These are phyloP conservation scores for Nakazawaea sp. DNA, from an alignment of 805 yeast species.

Conservation along the genomic window DNA sequence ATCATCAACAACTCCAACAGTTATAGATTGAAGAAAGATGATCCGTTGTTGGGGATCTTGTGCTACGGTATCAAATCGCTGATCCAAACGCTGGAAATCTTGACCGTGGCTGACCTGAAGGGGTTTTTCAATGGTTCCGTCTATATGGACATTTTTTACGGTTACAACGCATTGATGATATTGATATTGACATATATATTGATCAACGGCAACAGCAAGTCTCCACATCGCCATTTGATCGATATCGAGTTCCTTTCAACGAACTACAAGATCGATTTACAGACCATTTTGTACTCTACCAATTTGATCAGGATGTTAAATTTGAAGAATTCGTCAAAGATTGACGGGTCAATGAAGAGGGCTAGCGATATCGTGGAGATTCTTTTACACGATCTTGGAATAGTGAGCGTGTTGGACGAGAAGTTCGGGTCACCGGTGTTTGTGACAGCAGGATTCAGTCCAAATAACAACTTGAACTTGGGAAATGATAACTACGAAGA, in stretches of 20 bases:
- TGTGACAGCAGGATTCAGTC: slow-evolving; percentile 7
- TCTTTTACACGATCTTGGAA: slow-evolving; percentile 33
- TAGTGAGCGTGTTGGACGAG: slow-evolving; percentile 21
- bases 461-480: slow-evolving; percentile 5
- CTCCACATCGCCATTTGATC: slow-evolving; percentile 15
- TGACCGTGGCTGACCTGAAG: slow-evolving; percentile 25
- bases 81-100: slow-evolving; percentile 29
- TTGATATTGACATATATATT: slow-evolving; percentile 33
- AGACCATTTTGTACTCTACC: slow-evolving; percentile 23
- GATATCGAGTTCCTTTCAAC: slow-evolving; percentile 22
- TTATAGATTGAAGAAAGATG: slow-evolving; percentile 29
- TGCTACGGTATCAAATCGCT: slow-evolving; percentile 35
- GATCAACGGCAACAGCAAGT: slow-evolving; percentile 17
- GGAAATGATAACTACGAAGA: slow-evolving; percentile 4
- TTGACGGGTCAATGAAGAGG: slow-evolving; percentile 36
- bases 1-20: slow-evolving; percentile 28
- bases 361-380: slow-evolving; percentile 36
- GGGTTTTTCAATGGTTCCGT: slow-evolving; percentile 37
- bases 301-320: slow-evolving; percentile 26
- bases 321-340: slow-evolving; percentile 23
- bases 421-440: slow-evolving; percentile 8
- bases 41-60: slow-evolving; percentile 32
- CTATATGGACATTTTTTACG: slow-evolving; percentile 36
- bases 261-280: slow-evolving; percentile 21
- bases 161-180: slow-evolving; percentile 35